A percentile compares a stretch with the other conserved stretches of the same genome.
phyloP scores from a whole-genome alignment of 208 protist genomes.

The Angomonas ambiguus region DNA sequence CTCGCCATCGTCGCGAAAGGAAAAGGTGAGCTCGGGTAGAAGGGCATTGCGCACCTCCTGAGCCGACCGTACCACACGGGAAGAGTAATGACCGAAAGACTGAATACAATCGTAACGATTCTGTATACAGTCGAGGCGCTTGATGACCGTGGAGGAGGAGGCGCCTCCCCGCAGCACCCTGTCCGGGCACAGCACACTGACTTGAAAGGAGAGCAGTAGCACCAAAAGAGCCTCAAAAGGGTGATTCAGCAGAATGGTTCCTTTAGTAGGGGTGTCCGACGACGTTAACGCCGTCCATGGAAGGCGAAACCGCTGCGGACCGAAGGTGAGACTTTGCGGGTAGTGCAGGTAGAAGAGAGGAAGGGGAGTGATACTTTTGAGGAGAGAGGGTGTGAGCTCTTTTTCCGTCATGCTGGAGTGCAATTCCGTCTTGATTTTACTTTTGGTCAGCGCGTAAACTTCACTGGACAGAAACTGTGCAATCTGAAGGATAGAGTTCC shows the following conservation, averaged over 20 bases:
- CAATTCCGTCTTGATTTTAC: neutral
- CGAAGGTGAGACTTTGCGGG: constrained; percentile 8
- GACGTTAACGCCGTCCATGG: neutral
- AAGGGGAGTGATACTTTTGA: neutral
- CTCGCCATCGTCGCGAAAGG: neutral
- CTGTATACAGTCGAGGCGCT: no score
- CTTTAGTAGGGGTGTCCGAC: neutral
- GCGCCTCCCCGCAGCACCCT: neutral
- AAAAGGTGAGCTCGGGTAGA: neutral
- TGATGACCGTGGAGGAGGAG: neutral
- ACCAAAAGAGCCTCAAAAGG: constrained; percentile 42
- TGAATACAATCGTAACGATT: no score
- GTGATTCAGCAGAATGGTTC: constrained; percentile 18
- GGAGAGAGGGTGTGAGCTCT: neutral
- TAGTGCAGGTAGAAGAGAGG: constrained; percentile 12
- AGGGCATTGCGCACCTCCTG: no score
- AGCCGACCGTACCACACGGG: no score
- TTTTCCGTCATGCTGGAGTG: neutral
- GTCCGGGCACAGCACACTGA: neutral
- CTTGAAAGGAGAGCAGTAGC: constrained; percentile 9
- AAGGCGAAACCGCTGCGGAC: neutral
- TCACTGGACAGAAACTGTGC: neutral
- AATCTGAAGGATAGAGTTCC: neutral
- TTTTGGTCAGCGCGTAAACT: neutral
- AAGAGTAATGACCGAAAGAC: no score